Evolutionary conservation across 2,329 filamentous ascomycete species (phyloP).

Genomic region (Pestalotiopsis fici): DNA sequence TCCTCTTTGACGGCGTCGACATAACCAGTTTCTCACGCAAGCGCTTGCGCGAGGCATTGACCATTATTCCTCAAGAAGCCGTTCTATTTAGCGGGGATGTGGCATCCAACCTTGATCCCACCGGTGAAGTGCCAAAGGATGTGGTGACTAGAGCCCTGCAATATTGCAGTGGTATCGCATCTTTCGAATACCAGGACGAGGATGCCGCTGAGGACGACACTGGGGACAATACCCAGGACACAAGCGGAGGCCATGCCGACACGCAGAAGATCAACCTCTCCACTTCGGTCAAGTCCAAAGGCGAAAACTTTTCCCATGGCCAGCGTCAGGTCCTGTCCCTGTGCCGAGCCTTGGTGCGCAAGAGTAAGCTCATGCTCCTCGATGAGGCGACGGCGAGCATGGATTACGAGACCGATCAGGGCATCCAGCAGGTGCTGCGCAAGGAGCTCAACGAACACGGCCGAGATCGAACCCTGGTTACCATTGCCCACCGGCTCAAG

Average conservation of each 20-base stretch:
- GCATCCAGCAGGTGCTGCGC: conserved; percentile 55
- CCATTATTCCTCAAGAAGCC: conserved; percentile 61
- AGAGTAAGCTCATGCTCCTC: conserved; percentile 55
- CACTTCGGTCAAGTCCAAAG: conserved; percentile 51
- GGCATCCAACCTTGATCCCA: conserved; percentile 64
- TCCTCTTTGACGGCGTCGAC: conserved; percentile 57
- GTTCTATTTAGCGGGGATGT: conserved; percentile 56
- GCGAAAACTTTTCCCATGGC: conserved; percentile 58
- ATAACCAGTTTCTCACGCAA: conserved; percentile 52
- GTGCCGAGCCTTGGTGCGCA: conserved; percentile 55
- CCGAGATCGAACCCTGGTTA: conserved; percentile 53
- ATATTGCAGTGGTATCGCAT: conserved; percentile 62
- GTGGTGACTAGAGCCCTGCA: conserved; percentile 60
- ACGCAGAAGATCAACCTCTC: conserved; percentile 37
- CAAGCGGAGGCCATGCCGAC: neutral
- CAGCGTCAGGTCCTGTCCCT: conserved; percentile 61
- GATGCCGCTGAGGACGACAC: conserved; percentile 19
- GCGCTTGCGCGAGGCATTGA: conserved; percentile 53
- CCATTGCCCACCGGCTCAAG: conserved; percentile 57
- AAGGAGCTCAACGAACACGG: conserved; percentile 46
- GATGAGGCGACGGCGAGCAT: conserved; percentile 63
- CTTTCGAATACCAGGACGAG: conserved; percentile 26
- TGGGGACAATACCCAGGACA: neutral
- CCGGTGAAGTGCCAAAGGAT: conserved; percentile 52
- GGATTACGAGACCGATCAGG: conserved; percentile 58